A percentile compares a stretch with the other conserved stretches of the same genome.
These are phyloP conservation scores for Chrysochromulina parva DNA, from an alignment of 78 protist species.

Conservation along the genomic window DNA sequence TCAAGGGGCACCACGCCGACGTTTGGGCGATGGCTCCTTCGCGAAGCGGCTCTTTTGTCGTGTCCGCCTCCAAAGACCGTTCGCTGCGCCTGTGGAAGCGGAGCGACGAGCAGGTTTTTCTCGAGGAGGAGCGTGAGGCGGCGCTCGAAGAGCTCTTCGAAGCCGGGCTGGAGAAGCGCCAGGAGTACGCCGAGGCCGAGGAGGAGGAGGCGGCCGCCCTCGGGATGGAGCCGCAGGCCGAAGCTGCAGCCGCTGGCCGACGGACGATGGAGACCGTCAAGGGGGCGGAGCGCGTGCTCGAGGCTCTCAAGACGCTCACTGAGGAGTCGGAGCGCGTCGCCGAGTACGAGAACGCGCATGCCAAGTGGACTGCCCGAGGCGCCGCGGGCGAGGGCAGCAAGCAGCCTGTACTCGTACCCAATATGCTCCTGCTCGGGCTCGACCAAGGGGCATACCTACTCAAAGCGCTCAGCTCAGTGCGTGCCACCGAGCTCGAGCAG, in stretches of 20 bases:
- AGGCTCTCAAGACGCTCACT: constrained; percentile 62
- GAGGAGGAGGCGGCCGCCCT: not conserved
- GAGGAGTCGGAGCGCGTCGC: not conserved
- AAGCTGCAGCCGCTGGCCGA: constrained; percentile 46
- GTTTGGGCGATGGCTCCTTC: constrained; percentile 20
- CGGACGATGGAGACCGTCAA: constrained; percentile 58
- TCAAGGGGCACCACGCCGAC: constrained; percentile 80
- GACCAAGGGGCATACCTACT: constrained; percentile 19
- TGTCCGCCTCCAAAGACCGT: constrained; percentile 74
- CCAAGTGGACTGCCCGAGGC: constrained; percentile 43
- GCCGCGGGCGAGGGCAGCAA: constrained; percentile 12
- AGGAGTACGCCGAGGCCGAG: constrained; percentile 13
- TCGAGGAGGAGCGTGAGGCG: constrained; percentile 77
- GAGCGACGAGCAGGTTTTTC: constrained; percentile 78
- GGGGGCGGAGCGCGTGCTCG: constrained; percentile 74
- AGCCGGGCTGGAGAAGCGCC: not conserved
- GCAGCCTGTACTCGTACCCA: not conserved
- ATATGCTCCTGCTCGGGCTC: not conserved
- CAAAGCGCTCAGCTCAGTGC: not conserved
- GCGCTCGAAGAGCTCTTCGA: constrained; percentile 62
- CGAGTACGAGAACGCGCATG: constrained; percentile 30
- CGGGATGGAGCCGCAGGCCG: constrained; percentile 9
- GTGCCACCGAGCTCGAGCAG: constrained; percentile 49
- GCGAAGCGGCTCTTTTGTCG: not conserved
- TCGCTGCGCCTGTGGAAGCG: constrained; percentile 79